Evolutionary conservation across 805 yeast species (phyloP).

Genomic region (Ogataea naganishii): DNA sequence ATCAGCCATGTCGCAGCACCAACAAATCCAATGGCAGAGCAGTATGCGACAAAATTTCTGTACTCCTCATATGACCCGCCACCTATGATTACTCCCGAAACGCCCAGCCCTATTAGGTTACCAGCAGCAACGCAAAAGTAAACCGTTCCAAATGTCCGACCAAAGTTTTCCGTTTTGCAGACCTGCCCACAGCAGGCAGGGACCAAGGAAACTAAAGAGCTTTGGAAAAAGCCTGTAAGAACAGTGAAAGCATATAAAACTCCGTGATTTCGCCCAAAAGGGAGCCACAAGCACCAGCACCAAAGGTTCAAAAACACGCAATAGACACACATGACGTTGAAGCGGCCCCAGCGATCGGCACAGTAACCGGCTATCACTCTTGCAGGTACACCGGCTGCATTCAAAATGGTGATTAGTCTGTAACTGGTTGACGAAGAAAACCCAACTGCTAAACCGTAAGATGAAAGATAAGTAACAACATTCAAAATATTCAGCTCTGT

Average conservation of each 20-base stretch:
- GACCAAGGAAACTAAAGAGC: conserved; percentile 46
- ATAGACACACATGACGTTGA: conserved; percentile 42
- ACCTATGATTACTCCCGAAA: conserved; percentile 34
- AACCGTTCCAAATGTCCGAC: conserved; percentile 52
- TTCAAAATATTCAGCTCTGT: conserved; percentile 36
- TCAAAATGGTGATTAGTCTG: conserved; percentile 34
- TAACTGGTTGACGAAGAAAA: conserved; percentile 30
- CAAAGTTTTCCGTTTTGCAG: conserved; percentile 47
- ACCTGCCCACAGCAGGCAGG: conserved; percentile 54
- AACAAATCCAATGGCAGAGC: conserved; percentile 28
- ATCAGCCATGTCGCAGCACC: conserved; percentile 28
- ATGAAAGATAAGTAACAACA: conserved; percentile 38
- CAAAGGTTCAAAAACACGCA: conserved; percentile 32
- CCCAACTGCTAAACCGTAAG: conserved; percentile 38
- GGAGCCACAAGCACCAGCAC: conserved; percentile 48
- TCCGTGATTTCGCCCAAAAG: conserved; percentile 33
- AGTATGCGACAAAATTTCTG: conserved; percentile 33
- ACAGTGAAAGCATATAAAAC: conserved; percentile 41
- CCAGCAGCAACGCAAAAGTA: conserved; percentile 43
- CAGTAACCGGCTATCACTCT: conserved; percentile 41
- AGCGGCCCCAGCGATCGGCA: conserved; percentile 44
- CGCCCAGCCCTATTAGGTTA: conserved; percentile 31
- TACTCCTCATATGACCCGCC: conserved; percentile 17
- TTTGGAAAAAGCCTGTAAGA: conserved; percentile 41
- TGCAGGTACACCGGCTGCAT: conserved; percentile 39